Base-by-base conservation (phyloP, 202 grass and related monocot genomes). In the Miscanthus sacchariflorus region DNA sequence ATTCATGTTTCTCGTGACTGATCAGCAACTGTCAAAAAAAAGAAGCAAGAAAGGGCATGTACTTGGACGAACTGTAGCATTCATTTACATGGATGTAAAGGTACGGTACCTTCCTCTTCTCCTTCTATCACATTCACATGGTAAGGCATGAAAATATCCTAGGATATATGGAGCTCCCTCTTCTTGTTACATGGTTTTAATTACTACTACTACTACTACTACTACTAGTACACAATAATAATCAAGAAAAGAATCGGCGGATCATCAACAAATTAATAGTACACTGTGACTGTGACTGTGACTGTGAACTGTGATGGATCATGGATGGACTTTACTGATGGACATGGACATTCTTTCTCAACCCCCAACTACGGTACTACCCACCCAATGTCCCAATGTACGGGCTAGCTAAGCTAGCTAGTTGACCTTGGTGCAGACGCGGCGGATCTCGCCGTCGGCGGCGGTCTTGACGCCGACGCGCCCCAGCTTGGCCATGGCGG, bases 361-460 rank as follows among this genome's bases (percentile, higher is more conserved):
- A 5, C 21, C 48, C 48, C 48, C 48, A 2, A 50, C 48, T 17
- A 50, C 48, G 46, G 4, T 52, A 52, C 49, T 17, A 15, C 49
- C 48, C 49, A 52, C 14, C 14, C 14, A 52, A 4, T 38, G 36
- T 49, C 49, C 14, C 49, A 17, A 17, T 17, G 1, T 52, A 52
- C 14, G 14, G 5, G 13, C 10, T 2, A 64, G 4, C n/a, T 1
- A 65, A 65, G 9, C 61, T 3, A 58, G 2, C 75, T 89, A 97
- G 88, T 97, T 97, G 70, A 86, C 86, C 82, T 85, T 88, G 43
- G 95, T 93, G 95, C 95, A 97, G 11, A 95, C 95, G 70, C 87
- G 86, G 2, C 95, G 81, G 70, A 97, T 91, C 89, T 97, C 92
- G 59, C 75, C 90, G 70, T 91, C 88, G 11, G 80, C 39, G 0